phyloP scores from a whole-genome alignment of 148 eudicot species.

The Heliamphora exappendiculata region DNA sequence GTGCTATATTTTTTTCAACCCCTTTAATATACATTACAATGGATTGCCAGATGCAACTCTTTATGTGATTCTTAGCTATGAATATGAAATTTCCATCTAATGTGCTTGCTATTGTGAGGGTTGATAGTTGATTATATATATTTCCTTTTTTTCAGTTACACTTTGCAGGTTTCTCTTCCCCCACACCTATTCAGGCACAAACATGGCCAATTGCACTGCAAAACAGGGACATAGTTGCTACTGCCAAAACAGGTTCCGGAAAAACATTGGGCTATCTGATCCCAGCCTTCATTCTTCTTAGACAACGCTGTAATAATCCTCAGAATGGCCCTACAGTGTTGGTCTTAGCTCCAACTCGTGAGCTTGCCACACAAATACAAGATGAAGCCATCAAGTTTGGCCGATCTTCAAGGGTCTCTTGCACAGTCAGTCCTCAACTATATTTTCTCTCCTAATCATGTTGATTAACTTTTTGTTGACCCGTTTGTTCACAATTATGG shows the following conservation, averaged over 20 bases:
- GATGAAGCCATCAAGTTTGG: slow-evolving; percentile 91
- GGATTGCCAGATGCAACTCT: not conserved
- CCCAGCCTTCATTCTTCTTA: slow-evolving; percentile 86
- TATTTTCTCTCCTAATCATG: not conserved
- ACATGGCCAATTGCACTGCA: slow-evolving; percentile 98
- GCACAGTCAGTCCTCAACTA: slow-evolving; percentile 48
- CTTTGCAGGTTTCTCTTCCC: slow-evolving; percentile 80
- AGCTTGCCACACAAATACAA: slow-evolving; percentile 94
- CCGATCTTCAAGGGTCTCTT: slow-evolving; percentile 67
- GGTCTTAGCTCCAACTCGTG: slow-evolving; percentile 94
- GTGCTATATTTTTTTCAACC: slow-evolving; percentile 17
- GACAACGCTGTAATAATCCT: slow-evolving; percentile 61
- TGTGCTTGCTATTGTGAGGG: not conserved
- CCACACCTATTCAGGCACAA: slow-evolving; percentile 98
- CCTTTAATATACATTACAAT: slow-evolving; percentile 5
- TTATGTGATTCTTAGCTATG: not conserved
- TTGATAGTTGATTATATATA: slow-evolving; percentile 15
- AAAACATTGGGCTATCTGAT: slow-evolving; percentile 92
- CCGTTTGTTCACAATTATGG: slow-evolving; percentile 2
- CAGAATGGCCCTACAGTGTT: slow-evolving; percentile 84
- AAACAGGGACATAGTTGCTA: slow-evolving; percentile 86
- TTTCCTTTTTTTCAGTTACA: slow-evolving; percentile 50
- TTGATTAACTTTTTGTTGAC: not conserved
- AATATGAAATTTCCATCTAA: not conserved
- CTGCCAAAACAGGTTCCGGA: slow-evolving; percentile 98